Evolutionary conservation across 1,139 yeast genomes (phyloP).

Genomic region (Candida albicans): DNA sequence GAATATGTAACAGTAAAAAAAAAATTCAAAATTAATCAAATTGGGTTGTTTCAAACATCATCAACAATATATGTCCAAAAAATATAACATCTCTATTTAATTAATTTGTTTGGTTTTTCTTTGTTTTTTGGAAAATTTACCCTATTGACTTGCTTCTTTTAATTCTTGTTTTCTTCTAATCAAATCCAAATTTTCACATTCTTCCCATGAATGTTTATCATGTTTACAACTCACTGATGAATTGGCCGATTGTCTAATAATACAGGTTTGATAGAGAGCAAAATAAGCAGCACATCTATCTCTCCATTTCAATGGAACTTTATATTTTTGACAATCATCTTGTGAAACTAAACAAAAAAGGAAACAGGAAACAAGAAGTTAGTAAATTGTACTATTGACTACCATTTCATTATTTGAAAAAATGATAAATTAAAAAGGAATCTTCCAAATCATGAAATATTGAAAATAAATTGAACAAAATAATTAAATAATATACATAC

Average conservation of each 20-base stretch:
- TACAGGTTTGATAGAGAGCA: constrained; percentile 55
- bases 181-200: constrained; percentile 82
- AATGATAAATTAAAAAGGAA: background rate
- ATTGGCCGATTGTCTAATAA: constrained; percentile 48
- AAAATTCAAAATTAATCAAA: no score
- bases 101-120: no score
- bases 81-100: no score
- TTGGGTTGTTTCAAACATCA: no score
- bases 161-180: constrained; percentile 78
- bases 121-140: no score
- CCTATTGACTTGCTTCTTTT: constrained; percentile 37
- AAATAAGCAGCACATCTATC: constrained; percentile 83
- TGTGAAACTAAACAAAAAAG: constrained; percentile 53
- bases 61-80: background rate
- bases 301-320: constrained; percentile 79
- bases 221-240: constrained; percentile 62
- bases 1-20: no score
- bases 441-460: background rate
- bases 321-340: constrained; percentile 80
- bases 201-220: constrained; percentile 83
- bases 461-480: background rate
- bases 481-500: constrained; percentile 29
- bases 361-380: constrained; percentile 3
- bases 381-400: background rate
- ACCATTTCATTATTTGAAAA: background rate